A percentile compares a stretch with the other conserved stretches of the same genome.
These are phyloP conservation scores for Cutaneotrichosporon dermatis DNA, from an alignment of 1,284 basidiomycete species.

Conservation along the genomic window DNA sequence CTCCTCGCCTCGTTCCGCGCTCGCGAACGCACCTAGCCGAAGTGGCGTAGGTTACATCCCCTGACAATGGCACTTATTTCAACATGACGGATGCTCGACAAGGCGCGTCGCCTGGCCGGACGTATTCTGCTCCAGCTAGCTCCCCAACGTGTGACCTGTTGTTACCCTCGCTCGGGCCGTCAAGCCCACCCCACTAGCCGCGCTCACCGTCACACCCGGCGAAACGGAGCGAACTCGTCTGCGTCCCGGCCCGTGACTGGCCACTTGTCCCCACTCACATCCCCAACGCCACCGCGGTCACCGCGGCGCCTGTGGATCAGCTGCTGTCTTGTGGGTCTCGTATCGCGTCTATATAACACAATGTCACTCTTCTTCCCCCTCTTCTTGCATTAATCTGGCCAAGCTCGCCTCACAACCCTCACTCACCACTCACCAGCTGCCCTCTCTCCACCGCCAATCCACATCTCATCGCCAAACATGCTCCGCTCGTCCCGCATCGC, in stretches of 20 bases:
- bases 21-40: too few species aligned
- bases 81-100: too few species aligned
- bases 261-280: too few species aligned
- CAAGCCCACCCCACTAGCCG: slow-evolving; percentile 1
- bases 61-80: too few species aligned
- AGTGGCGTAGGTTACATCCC: too few species aligned
- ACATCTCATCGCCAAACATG: background rate
- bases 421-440: too few species aligned
- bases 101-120: slow-evolving; percentile 5
- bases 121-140: background rate
- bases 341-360: background rate
- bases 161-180: background rate
- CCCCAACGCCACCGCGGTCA: background rate
- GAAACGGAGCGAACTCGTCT: too few species aligned
- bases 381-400: background rate
- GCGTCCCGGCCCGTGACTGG: too few species aligned
- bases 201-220: background rate
- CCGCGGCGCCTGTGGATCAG: background rate
- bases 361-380: too few species aligned
- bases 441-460: background rate
- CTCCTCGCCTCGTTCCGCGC: too few species aligned
- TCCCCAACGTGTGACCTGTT: background rate
- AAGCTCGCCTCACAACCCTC: too few species aligned
- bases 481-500: background rate
- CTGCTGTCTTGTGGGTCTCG: too few species aligned